Evolutionary conservation across 352 stramenopile genomes (phyloP).

Genomic region (Globisporangium emineosum): DNA sequence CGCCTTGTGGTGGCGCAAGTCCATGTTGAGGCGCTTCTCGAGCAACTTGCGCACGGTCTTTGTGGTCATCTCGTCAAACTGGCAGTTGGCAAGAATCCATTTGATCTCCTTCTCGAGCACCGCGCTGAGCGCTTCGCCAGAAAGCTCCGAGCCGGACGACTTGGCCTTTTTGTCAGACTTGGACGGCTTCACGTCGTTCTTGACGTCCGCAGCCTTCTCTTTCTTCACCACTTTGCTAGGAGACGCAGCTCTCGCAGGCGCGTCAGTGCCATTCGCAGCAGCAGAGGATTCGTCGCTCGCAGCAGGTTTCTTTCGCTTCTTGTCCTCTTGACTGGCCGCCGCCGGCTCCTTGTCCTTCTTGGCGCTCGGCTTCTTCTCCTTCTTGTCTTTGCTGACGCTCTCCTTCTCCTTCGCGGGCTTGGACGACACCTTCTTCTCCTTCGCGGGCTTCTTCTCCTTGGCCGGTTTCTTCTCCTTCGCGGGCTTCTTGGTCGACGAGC

Average conservation of each 20-base stretch:
- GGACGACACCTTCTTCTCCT: slow-evolving; percentile 17
- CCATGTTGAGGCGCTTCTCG: slow-evolving; percentile 62
- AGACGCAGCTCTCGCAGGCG: slow-evolving; percentile 2
- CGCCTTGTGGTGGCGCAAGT: slow-evolving; percentile 70
- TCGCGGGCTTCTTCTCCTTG: slow-evolving; percentile 21
- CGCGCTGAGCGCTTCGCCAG: slow-evolving; percentile 42
- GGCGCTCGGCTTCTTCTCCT: slow-evolving; percentile 30
- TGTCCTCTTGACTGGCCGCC: slow-evolving; percentile 22
- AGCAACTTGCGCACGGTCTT: slow-evolving; percentile 77
- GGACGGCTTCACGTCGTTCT: slow-evolving; percentile 16
- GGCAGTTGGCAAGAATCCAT: slow-evolving; percentile 72
- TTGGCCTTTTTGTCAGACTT: slow-evolving; percentile 11
- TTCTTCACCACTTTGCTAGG: slow-evolving; percentile 48
- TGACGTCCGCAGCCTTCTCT: slow-evolving; percentile 32
- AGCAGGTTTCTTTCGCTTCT: slow-evolving; percentile 23
- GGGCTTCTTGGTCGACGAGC: slow-evolving; percentile 21
- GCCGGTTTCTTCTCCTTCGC: slow-evolving; percentile 22
- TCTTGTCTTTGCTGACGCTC: slow-evolving; percentile 32
- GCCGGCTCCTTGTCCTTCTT: slow-evolving; percentile 19
- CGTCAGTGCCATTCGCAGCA: background rate
- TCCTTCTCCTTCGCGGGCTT: slow-evolving; percentile 29
- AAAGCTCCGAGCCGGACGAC: slow-evolving; percentile 17
- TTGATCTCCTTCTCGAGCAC: slow-evolving; percentile 77
- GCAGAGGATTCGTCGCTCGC: slow-evolving; percentile 2
- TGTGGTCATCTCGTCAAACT: slow-evolving; percentile 83